These are phyloP conservation scores for Podospora pseudoanserina DNA, from an alignment of 495 filamentous ascomycete genomes.

Conservation along the genomic window DNA sequence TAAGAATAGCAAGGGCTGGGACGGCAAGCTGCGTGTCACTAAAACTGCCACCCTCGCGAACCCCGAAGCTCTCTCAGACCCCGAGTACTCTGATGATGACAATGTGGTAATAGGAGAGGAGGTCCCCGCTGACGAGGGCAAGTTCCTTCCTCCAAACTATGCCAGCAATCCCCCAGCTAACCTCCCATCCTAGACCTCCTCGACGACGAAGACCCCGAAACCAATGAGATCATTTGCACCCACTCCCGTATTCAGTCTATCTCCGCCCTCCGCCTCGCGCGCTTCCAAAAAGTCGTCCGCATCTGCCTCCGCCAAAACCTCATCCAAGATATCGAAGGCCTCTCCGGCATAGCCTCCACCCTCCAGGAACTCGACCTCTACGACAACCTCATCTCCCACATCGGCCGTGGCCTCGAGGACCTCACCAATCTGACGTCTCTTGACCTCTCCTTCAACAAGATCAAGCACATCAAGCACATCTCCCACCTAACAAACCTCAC, in stretches of 20 bases:
- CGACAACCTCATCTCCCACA: constrained; percentile 91
- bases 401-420: constrained; percentile 70
- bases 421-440: constrained; percentile 71
- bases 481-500: constrained; percentile 72
- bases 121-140: constrained; percentile 73
- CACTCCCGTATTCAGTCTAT: constrained; percentile 82
- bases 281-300: constrained; percentile 74
- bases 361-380: constrained; percentile 90
- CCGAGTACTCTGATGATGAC: constrained; percentile 77
- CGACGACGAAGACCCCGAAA: constrained; percentile 48
- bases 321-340: constrained; percentile 71
- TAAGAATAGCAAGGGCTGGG: constrained; percentile 77
- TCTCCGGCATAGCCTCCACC: constrained; percentile 58
- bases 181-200: constrained; percentile 45
- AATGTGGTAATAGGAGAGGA: constrained; percentile 71
- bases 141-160: constrained; percentile 32
- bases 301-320: constrained; percentile 93
- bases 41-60: constrained; percentile 62
- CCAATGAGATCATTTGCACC: constrained; percentile 82
- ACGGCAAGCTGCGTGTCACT: constrained; percentile 79
- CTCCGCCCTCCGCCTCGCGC: constrained; percentile 69
- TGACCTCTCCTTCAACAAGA: constrained; percentile 97
- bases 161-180: background rate
- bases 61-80: constrained; percentile 73
- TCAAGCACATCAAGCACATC: constrained; percentile 95